Percentiles rank a stretch among this genome's conserved stretches.
These are phyloP conservation scores for Blastocystis hominis DNA, from an alignment of 352 stramenopile species.

Conservation along the genomic window DNA sequence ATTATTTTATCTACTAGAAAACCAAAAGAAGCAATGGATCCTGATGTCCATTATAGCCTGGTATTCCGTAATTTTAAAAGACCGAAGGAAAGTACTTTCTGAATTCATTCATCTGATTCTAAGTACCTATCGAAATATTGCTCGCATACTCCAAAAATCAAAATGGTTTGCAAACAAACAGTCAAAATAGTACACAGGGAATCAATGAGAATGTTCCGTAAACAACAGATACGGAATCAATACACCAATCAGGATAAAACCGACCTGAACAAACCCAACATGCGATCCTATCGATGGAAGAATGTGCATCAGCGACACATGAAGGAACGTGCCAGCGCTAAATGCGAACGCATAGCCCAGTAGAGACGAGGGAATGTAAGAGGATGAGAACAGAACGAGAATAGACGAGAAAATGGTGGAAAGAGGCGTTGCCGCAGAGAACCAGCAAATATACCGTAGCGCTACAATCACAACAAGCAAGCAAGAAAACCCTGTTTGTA, in stretches of 20 bases:
- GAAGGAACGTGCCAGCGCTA: conserved; percentile 24
- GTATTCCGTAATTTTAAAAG: conserved; percentile 62
- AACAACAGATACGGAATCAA: conserved; percentile 48
- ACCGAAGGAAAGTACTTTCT: conserved; percentile 67
- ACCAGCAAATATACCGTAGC: background rate
- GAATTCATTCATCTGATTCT: conserved; percentile 79
- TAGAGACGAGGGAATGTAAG: background rate
- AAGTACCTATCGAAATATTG: background rate
- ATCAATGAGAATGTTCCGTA: conserved; percentile 17
- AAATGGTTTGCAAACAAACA: background rate
- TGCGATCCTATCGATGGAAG: conserved; percentile 15
- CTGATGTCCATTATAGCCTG: too few relatives aligned
- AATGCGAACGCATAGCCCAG: conserved; percentile 34
- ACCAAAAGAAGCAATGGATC: too few relatives aligned
- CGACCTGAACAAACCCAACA: background rate
- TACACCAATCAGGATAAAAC: background rate
- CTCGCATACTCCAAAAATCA: background rate
- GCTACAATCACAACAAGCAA: background rate
- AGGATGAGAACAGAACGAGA: background rate
- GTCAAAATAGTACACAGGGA: background rate
- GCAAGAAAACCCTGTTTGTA: conserved; percentile 2
- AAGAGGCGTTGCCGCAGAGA: conserved; percentile 10
- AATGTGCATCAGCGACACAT: conserved; percentile 30
- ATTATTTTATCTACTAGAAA: too few relatives aligned
- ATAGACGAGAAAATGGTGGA: conserved; percentile 11